Evolutionary conservation across 1,284 basidiomycete genomes (phyloP), one percentile per base, ranked within the genome.

Genomic region (Phlebopus sp.): DNA sequence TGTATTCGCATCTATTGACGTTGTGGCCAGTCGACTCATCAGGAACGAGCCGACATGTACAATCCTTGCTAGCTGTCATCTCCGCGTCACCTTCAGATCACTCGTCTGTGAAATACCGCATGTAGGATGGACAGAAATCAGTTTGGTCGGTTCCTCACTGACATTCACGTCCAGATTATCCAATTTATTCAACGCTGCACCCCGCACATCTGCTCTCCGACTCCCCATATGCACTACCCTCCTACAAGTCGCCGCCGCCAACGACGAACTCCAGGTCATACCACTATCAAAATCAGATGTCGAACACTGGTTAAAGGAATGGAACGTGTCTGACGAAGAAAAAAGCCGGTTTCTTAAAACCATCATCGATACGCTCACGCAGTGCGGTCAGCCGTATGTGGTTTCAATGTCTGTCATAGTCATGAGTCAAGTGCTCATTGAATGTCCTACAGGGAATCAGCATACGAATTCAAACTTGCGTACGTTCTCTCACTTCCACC

Each of bases 101-200:
- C 34, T 58, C 76, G 19, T 62, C 75, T 15, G 71, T 81, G 54
- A 86, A 83, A 70, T 89, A 86, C 64, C 82, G 84, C 64, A 74
- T 86, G 86, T 90, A 63, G 55, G 80, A 56, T 42, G 35, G 46
- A 46, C 13, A 18, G 36, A 11, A 42, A 34, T 9, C 35, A 46
- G 38, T 21, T 44, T 36, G n/a, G n/a, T n/a, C 17, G 34, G 38
- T 36, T n/a, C 44, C 42, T 42, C 38, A 19, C 45, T 55, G 31
- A 51, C 21, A 41, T 25, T 40, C 25, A 42, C 47, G 47, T 11
- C 15, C 56, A 94, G 92, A 62, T 71, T 96, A 27, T 86, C 90
- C 44, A 94, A 93, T 68, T 71, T 93, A 30, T 95, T 94, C 81
- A 95, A 96, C 66, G 78, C 84, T 15, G 73, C 88, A 18, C 86